Conservation (phyloP, 345 rosid species). For the Acer negundo region DNA sequence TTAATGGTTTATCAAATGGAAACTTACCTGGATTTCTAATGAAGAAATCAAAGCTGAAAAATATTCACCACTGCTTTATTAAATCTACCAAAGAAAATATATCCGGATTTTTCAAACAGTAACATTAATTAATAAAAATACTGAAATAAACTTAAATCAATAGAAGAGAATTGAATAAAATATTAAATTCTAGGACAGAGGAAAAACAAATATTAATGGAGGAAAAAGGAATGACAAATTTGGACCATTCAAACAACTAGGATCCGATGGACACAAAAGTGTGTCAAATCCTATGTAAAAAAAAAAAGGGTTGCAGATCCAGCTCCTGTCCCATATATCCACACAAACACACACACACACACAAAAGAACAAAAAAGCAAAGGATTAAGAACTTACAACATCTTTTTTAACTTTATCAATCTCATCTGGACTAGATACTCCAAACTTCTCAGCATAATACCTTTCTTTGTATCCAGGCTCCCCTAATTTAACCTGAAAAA, state of each 20-base stretch:
- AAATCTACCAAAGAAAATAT: too few species aligned
- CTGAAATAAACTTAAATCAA: too few species aligned
- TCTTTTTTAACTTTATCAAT: constrained; percentile 69
- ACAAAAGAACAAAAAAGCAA: neutral
- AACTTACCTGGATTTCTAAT: too few species aligned
- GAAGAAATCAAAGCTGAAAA: neutral
- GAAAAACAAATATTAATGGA: neutral
- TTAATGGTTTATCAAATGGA: too few species aligned
- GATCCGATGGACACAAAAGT: neutral
- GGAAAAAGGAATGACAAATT: neutral
- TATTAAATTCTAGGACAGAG: neutral
- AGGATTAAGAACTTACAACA: constrained; percentile 50
- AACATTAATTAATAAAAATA: too few species aligned
- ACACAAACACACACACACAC: neutral
- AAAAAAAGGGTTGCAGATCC: neutral
- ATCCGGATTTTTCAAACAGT: too few species aligned
- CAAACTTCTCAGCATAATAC: constrained; percentile 89
- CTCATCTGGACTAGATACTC: constrained; percentile 55
- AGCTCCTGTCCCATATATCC: neutral
- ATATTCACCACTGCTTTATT: neutral
- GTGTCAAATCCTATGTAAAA: neutral
- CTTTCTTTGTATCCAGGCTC: constrained; percentile 96
- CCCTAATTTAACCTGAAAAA: constrained; percentile 78
- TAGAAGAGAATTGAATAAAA: neutral
- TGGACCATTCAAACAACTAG: neutral